Conservation (phyloP, 2,329 filamentous ascomycete species). For the Penicillium paneum region DNA sequence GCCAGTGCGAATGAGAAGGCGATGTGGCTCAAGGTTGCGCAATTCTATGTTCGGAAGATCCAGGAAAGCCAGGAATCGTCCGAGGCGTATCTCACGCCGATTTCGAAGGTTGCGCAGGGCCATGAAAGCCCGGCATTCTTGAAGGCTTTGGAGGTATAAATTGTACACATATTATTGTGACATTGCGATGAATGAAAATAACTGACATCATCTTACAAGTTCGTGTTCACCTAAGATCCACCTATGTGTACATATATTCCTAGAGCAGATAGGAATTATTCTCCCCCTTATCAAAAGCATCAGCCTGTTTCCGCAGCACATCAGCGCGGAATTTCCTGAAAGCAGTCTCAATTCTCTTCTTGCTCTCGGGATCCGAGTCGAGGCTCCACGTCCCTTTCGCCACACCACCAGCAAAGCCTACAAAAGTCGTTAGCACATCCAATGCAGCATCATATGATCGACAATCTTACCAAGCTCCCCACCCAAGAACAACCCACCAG, state of each 20-base stretch:
- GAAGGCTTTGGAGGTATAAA: slow-evolving; percentile 22
- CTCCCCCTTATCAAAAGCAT: slow-evolving; percentile 50
- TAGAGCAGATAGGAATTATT: slow-evolving; percentile 26
- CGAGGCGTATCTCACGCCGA: slow-evolving; percentile 27
- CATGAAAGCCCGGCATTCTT: slow-evolving; percentile 31
- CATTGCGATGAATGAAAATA: neutral
- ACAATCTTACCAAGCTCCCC: slow-evolving; percentile 51
- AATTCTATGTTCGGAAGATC: slow-evolving; percentile 28
- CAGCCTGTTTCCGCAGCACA: slow-evolving; percentile 58
- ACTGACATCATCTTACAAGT: neutral
- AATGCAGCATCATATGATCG: too few species aligned
- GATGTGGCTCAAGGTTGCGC: slow-evolving; percentile 49
- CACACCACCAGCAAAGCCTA: slow-evolving; percentile 57
- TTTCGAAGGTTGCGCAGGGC: slow-evolving; percentile 31
- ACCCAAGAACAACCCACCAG: slow-evolving; percentile 62
- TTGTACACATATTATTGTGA: slow-evolving; percentile 4
- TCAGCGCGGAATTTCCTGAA: slow-evolving; percentile 63
- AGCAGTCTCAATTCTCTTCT: slow-evolving; percentile 59
- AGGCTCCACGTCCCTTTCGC: slow-evolving; percentile 55
- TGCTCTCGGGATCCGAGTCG: slow-evolving; percentile 52
- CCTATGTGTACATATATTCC: too few species aligned
- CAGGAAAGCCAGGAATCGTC: slow-evolving; percentile 21
- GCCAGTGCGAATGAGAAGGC: slow-evolving; percentile 60
- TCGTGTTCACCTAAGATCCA: neutral
- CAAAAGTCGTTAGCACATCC: neutral